Conservation (phyloP, 139 green algal species). For the Asterochloris sp. region DNA sequence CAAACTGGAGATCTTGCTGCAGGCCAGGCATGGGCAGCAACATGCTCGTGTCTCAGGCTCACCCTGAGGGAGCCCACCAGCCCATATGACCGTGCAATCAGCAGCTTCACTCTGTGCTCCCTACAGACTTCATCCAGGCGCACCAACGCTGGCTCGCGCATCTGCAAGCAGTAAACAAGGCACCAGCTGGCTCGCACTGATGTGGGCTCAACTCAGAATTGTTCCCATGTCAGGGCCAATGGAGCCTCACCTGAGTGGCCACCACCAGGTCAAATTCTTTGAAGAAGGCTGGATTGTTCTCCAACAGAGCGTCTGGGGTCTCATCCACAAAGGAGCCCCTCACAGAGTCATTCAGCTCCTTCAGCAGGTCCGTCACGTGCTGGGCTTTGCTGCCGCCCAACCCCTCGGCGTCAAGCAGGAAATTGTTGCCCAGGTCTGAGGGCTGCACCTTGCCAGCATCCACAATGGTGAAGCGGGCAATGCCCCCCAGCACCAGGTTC, state of each 20-base stretch:
- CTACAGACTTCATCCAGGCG: slow-evolving; percentile 75
- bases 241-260: slow-evolving; percentile 68
- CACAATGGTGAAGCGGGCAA: slow-evolving; percentile 91
- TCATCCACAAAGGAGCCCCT: slow-evolving; percentile 81
- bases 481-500: slow-evolving; percentile 95
- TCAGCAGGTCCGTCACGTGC: slow-evolving; percentile 71
- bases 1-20: not conserved
- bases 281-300: slow-evolving; percentile 81
- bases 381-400: slow-evolving; percentile 70
- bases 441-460: slow-evolving; percentile 70
- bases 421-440: slow-evolving; percentile 94
- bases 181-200: not conserved
- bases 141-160: slow-evolving; percentile 55
- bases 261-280: slow-evolving; percentile 84
- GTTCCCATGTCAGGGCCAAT: not conserved
- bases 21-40: not conserved
- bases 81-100: slow-evolving; percentile 81
- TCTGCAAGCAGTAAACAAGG: slow-evolving; percentile 40
- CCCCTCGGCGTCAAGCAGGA: slow-evolving; percentile 58
- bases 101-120: slow-evolving; percentile 49
- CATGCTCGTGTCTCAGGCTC: not conserved
- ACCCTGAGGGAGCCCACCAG: slow-evolving; percentile 80
- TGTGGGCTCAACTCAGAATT: not conserved
- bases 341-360: slow-evolving; percentile 90
- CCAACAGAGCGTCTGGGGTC: slow-evolving; percentile 63